Evolutionary conservation across 1,284 basidiomycete genomes (phyloP).

Genomic region (Cryptococcus maquisensis): DNA sequence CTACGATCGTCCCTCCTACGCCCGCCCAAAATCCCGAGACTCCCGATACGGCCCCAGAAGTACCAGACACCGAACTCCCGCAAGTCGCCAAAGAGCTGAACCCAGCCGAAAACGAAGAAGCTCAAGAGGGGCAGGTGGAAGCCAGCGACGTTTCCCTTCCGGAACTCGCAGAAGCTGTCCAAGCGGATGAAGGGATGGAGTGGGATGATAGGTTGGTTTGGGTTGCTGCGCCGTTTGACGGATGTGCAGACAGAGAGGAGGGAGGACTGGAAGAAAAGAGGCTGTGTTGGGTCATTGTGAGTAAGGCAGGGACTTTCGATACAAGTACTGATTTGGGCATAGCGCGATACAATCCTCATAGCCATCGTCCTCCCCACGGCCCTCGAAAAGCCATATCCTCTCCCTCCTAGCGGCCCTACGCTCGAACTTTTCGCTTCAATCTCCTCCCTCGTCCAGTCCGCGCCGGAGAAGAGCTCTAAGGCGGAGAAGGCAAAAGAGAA

Average conservation of each 20-base stretch:
- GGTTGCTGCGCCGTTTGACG: background rate
- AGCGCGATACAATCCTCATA: constrained; percentile 32
- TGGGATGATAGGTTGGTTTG: constrained; percentile 17
- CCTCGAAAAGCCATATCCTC: background rate
- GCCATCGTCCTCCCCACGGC: constrained; percentile 14
- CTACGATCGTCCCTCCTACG: too few relatives aligned
- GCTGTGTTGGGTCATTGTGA: constrained; percentile 33
- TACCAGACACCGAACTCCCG: too few relatives aligned
- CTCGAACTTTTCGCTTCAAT: constrained; percentile 3
- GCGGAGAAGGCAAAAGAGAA: background rate
- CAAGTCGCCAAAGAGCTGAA: too few relatives aligned
- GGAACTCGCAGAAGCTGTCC: constrained; percentile 23
- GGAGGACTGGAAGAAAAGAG: constrained; percentile 6
- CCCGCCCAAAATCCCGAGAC: too few relatives aligned
- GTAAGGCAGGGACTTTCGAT: constrained; percentile 3
- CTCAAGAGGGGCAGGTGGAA: too few relatives aligned
- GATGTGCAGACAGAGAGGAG: background rate
- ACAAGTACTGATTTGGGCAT: background rate
- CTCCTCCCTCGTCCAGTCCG: too few relatives aligned
- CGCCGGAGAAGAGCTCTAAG: background rate
- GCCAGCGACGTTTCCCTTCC: constrained; percentile 7
- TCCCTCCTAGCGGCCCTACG: constrained; percentile 3
- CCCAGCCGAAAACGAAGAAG: too few relatives aligned
- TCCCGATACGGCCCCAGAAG: too few relatives aligned
- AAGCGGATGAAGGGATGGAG: constrained; percentile 15